Base-by-base conservation (phyloP, 352 stramenopile species). In the Phytophthora cryptogea region DNA sequence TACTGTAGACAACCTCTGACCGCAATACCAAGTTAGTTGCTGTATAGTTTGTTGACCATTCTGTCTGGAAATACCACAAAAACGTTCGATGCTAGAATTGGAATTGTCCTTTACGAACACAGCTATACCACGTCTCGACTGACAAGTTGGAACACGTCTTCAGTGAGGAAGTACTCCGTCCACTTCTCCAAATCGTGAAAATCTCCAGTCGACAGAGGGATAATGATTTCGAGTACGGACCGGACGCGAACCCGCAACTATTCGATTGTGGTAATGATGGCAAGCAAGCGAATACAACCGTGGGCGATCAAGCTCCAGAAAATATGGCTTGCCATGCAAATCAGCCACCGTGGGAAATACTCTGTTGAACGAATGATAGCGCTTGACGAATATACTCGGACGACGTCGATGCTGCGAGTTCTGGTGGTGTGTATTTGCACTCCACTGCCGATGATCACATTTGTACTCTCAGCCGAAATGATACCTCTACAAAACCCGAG, bases 341-440 rank as follows among this genome's bases (percentile, higher is more conserved):
- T 71, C n/a, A 67, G 63, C 43, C 58, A 63, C 2, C 59, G 58
- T 26, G 57, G 63, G 0, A 59, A 67, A 32, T 68, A 61, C 27
- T 72, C 58, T 0, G 64, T 72, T 20, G 49, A 70, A 28, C 41
- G 60, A 11, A 48, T 68, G 17, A 20, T 63, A 13, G 53, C 53
- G 14, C 46, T 68, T 10, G 53, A 63, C n/a, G 48, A 63, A 17
- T 63, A 63, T 20, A 40, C 32, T 2, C 16, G 32, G 8, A 52
- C 39, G 3, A 54, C 33, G 8, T 54, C 60, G 32, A 28, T 37
- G 7, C 8, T 33, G 1, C 53, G 41, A 8, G 41, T 44, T 11
- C 11, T 63, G 17, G 2, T 63, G 30, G 59, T 68, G 8, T 68
- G 53, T 14, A 23, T 57, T 11, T n/a, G 35, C 27, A 52, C 54